Evolutionary conservation across 371 early-diverging fungal genomes (phyloP), one percentile per base, ranked within the genome.

Genomic region (Choanephora cucurbitarum): DNA sequence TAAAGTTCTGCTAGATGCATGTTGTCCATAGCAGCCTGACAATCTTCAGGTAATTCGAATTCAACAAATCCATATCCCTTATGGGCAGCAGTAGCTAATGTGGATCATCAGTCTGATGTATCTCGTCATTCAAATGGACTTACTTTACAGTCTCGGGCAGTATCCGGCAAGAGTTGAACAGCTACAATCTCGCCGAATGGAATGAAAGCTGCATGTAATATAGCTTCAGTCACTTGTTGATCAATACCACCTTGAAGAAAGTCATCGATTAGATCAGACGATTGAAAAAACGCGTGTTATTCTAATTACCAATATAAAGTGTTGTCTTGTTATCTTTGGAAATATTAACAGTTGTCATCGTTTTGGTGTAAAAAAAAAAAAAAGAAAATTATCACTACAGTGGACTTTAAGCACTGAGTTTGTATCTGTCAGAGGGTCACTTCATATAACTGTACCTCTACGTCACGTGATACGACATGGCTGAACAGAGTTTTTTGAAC

Each of bases 131-230:
- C 13, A 10, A 22, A 31, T 18, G 1, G 37, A 6, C 40, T 22
- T 39, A 7, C 28, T 31, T 48, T 32, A 44, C 46, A 28, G 28
- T 28, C 28, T 9, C 22, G 39, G 15, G 58, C 49, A 23, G 89
- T 87, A 68, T 94, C 93, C 7, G 80, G 78, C 0, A 97, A 92
- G 28, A 98, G 68, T 43, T 90, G 88, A 24, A 97, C 85, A 49
- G 91, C 85, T 9, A 92, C 86, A 58, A 98, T 90, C 49, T 97
- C 95, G 41, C 99, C 99, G 80, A 97, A 98, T 0, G 99, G 95
- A 46, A 97, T 83, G 70, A 96, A 97, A 0, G 96, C 95, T 0
- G 94, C 89, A 46, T 91, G 85, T 9, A 98, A 76, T 0, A 87
- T 79, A 48, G 87, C 75, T 44, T 89, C 85, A 17, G 85, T 88